These are phyloP conservation scores for Monosporascus sp. DNA, from an alignment of 2,329 filamentous ascomycete species.

Conservation along the genomic window DNA sequence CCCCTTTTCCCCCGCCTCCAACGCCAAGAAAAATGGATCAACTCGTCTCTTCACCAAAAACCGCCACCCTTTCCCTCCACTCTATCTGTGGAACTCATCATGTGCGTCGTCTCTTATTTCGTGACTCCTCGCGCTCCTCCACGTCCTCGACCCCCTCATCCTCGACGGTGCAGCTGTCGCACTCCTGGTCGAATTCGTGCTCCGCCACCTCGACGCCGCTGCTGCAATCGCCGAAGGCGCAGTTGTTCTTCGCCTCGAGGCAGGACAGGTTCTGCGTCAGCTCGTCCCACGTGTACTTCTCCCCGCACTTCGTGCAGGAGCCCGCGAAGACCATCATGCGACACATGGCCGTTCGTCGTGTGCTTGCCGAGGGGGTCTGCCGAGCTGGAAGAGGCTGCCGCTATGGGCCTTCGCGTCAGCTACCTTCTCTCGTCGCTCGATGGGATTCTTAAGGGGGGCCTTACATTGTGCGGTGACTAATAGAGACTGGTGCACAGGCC, in stretches of 20 bases:
- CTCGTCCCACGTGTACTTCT: constrained; percentile 37
- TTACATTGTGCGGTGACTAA: too few species aligned
- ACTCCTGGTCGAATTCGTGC: constrained; percentile 44
- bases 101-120: not conserved
- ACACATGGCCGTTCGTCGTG: constrained; percentile 32
- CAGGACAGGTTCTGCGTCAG: constrained; percentile 42
- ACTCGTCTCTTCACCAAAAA: not conserved
- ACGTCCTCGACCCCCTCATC: constrained; percentile 34
- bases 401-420: too few species aligned
- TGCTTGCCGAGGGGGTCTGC: too few species aligned
- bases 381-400: too few species aligned
- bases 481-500: too few species aligned
- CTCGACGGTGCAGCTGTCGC: constrained; percentile 36
- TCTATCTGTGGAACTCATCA: not conserved
- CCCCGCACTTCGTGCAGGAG: constrained; percentile 37
- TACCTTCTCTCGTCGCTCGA: too few species aligned
- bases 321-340: constrained; percentile 41
- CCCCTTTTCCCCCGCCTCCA: too few species aligned
- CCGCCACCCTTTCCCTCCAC: not conserved
- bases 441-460: too few species aligned
- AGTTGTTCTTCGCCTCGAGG: constrained; percentile 45
- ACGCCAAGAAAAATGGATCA: too few species aligned
- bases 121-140: constrained; percentile 21
- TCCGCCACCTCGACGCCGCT: constrained; percentile 36
- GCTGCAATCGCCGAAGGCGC: constrained; percentile 38